Evolutionary conservation across 345 rosid genomes (phyloP).

Genomic region (Citrus inodora): DNA sequence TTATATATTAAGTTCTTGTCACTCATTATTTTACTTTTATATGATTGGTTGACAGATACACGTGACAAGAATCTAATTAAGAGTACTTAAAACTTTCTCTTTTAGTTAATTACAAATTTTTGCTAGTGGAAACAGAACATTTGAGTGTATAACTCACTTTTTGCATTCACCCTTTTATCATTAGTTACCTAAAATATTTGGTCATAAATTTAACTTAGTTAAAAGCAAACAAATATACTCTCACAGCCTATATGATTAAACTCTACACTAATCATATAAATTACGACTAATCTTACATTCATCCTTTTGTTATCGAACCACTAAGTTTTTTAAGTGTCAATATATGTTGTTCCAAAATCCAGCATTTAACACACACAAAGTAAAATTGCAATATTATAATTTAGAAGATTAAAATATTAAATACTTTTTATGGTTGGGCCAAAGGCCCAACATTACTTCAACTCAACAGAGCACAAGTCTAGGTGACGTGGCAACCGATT

Average conservation of each 20-base stretch:
- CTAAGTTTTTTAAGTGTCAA: too few species aligned
- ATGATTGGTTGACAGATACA: not conserved
- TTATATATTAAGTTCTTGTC: not conserved
- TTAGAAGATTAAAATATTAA: not conserved
- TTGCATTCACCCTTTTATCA: not conserved
- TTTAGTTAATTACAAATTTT: too few species aligned
- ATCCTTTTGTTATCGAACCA: not conserved
- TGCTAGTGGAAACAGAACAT: accelerated
- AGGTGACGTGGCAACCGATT: not conserved
- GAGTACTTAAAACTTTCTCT: not conserved
- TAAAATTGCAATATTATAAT: not conserved
- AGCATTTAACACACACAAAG: not conserved
- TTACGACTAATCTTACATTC: not conserved
- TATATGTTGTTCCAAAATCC: too few species aligned
- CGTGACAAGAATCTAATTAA: too few species aligned
- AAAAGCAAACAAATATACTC: too few species aligned
- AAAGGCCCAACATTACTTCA: not conserved
- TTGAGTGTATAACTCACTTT: not conserved
- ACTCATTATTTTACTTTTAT: too few species aligned
- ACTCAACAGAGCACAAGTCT: not conserved
- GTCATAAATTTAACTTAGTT: not conserved
- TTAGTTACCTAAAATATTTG: too few species aligned
- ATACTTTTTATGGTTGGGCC: not conserved
- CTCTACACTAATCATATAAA: not conserved
- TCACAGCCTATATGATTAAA: not conserved